Conservation (phyloP, 2,329 filamentous ascomycete genomes). For the Aspergillus japonicus region DNA sequence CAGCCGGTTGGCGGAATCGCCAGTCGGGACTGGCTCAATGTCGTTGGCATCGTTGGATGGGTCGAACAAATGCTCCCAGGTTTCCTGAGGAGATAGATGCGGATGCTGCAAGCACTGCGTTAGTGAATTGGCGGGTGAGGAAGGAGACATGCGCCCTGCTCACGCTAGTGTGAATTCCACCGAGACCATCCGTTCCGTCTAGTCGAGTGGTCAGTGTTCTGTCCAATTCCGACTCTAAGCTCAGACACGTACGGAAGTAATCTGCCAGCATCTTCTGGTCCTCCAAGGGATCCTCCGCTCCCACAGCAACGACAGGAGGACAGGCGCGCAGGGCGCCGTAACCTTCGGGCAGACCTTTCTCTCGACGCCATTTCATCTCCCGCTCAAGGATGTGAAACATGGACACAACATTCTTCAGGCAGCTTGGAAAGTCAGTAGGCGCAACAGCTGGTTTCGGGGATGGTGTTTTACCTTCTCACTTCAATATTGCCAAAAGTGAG, state of each 20-base stretch:
- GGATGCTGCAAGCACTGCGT: constrained; percentile 56
- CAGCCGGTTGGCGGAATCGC: constrained; percentile 44
- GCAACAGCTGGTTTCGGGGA: neutral
- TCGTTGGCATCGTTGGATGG: constrained; percentile 42
- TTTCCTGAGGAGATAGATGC: constrained; percentile 70
- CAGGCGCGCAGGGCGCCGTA: constrained; percentile 70
- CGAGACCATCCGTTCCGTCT: constrained; percentile 76
- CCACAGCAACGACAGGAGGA: constrained; percentile 83
- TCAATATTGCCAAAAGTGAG: constrained; percentile 94
- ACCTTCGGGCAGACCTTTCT: constrained; percentile 64
- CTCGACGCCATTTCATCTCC: constrained; percentile 78
- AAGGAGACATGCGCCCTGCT: neutral
- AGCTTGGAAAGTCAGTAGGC: constrained; percentile 52
- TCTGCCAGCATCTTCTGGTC: constrained; percentile 78
- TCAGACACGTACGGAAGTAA: constrained; percentile 70
- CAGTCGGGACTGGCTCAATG: constrained; percentile 48
- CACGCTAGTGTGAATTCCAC: constrained; percentile 64
- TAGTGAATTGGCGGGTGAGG: neutral
- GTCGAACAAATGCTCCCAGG: constrained; percentile 70
- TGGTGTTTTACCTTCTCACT: constrained; percentile 63
- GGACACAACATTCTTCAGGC: constrained; percentile 81
- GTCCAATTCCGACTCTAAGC: constrained; percentile 29
- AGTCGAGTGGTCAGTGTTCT: constrained; percentile 7
- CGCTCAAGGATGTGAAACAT: constrained; percentile 90
- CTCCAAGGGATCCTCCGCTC: constrained; percentile 79